Evolutionary conservation across 495 filamentous ascomycete species (phyloP), one percentile per base, ranked within the genome.

Genomic region (Aspergillus conjunctus): DNA sequence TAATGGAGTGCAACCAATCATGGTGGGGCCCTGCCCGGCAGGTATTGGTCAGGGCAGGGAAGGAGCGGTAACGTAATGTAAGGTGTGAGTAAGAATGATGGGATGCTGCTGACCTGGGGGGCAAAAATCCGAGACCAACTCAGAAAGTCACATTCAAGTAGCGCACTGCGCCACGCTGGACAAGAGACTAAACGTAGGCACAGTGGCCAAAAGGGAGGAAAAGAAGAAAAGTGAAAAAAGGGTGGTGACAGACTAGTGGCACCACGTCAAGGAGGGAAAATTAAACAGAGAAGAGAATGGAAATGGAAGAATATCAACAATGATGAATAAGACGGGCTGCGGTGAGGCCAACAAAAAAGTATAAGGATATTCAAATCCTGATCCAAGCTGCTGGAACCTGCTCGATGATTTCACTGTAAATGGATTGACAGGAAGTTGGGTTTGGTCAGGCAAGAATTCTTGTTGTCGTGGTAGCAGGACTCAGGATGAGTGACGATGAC

Each of bases 331-430:
- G 20, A 55, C 51, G 26, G 56, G 33, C 21, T 48, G 48, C 18
- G 30, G 15, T 22, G 22, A 51, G 21, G 26, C 18, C 15, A 48
- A 48, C 18, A 48, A 48, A 7, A 48, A 48, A 18, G 10, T 20
- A 41, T 41, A 14, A 14, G 3, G 17, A 51, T 34, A 21, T 5
- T 37, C 18, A 22, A 31, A 51, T n/a, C 52, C 12, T 4, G 15
- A 9, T 54, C 43, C 34, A 58, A 51, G 18, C 26, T 20, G n/a
- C 17, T 58, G 3, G 32, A 61, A 56, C 51, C 60, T 48, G 58
- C 65, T 67, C 26, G 53, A 58, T 66, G 64, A 62, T 62, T 56
- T 59, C 59, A 51, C 54, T 11, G 31, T 1, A 20, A 48, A 48
- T 14, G n/a, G 17, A 20, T 21, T 48, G 20, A 20, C 44, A 7